Percentiles rank a stretch among this genome's conserved stretches.
Evolutionary conservation across 257 asterid species (phyloP).

Genomic region (Nicotiana obtusifolia): DNA sequence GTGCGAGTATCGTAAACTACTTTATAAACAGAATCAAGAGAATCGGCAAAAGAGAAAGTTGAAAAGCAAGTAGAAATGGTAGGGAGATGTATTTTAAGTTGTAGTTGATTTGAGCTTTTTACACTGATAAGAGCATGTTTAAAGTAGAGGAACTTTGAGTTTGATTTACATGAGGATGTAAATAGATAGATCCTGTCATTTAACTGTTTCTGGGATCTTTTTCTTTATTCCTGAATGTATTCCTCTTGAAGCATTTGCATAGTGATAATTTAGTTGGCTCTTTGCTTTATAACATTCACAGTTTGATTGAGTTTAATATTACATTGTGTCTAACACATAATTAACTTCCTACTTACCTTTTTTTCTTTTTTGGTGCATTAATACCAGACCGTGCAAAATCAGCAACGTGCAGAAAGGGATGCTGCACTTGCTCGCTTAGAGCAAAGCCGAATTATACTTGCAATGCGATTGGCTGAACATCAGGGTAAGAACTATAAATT

Average conservation of each 20-base stretch:
- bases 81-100: neutral
- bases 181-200: neutral
- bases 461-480: constrained; percentile 95
- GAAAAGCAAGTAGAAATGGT: neutral
- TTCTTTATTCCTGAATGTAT: neutral
- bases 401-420: constrained; percentile 84
- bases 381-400: constrained; percentile 69
- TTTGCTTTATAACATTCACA: neutral
- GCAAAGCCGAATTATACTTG: constrained; percentile 83
- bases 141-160: neutral
- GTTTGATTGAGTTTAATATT: neutral
- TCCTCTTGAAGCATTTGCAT: neutral
- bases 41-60: neutral
- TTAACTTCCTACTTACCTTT: neutral
- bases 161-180: neutral
- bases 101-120: neutral
- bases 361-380: constrained; percentile 9
- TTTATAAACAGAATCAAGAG: neutral
- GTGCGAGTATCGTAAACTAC: neutral
- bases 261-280: neutral
- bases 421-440: constrained; percentile 88
- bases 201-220: neutral
- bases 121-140: neutral
- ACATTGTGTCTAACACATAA: neutral
- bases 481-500: constrained; percentile 86